Evolutionary conservation across 1,139 yeast species (phyloP).

Genomic region (Sugiyamaella castrensis): DNA sequence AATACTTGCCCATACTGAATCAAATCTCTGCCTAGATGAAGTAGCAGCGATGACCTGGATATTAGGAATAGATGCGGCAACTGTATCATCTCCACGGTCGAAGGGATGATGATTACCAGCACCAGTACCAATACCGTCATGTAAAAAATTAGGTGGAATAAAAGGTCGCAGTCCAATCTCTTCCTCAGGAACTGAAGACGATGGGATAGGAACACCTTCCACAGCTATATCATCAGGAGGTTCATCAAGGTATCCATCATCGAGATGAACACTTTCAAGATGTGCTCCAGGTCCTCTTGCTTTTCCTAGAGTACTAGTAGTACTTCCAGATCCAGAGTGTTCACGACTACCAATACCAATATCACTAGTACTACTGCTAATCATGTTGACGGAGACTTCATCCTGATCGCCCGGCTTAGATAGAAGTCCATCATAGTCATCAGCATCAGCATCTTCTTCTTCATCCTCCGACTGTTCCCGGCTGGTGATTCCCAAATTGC

Average conservation of each 20-base stretch:
- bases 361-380: constrained; percentile 11
- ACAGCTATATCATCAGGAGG: constrained; percentile 31
- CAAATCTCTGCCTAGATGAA: constrained; percentile 24
- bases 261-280: constrained; percentile 8
- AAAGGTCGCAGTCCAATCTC: constrained; percentile 25
- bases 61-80: constrained; percentile 17
- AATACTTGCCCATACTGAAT: constrained; percentile 34
- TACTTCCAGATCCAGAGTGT: constrained; percentile 3
- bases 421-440: constrained; percentile 15
- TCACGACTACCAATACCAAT: neutral
- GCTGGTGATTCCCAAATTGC: constrained; percentile 12
- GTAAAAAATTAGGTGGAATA: constrained; percentile 25
- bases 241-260: constrained; percentile 18
- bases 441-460: constrained; percentile 18
- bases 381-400: constrained; percentile 16
- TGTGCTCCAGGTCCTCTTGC: constrained; percentile 3
- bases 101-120: neutral
- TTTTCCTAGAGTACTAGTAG: constrained; percentile 12
- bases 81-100: constrained; percentile 1
- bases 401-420: constrained; percentile 15
- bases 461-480: constrained; percentile 20
- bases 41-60: constrained; percentile 19
- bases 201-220: constrained; percentile 15
- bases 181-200: neutral
- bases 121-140: constrained; percentile 13